Evolutionary conservation across 106 monocot genomes (phyloP).

Genomic region (Amphibolis antarctica): DNA sequence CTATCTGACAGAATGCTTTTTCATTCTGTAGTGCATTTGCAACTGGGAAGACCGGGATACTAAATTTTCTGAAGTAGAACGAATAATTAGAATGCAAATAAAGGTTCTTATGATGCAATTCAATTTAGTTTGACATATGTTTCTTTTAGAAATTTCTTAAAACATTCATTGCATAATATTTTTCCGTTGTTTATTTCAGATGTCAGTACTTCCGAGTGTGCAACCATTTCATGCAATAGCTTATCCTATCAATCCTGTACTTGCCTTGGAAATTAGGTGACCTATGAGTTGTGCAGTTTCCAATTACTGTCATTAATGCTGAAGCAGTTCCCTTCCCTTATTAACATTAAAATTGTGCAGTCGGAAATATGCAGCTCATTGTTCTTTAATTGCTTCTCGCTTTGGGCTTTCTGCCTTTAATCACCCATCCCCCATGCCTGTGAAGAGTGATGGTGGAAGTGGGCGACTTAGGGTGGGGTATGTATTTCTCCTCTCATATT

Average conservation of each 20-base stretch:
- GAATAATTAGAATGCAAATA: conserved; percentile 83
- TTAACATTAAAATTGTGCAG: conserved; percentile 18
- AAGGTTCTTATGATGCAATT: conserved; percentile 35
- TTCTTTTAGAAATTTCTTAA: background rate
- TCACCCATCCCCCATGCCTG: conserved; percentile 59
- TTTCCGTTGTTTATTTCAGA: conserved; percentile 25
- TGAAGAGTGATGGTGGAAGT: conserved; percentile 49
- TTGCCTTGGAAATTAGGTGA: conserved; percentile 93
- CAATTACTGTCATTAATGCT: background rate
- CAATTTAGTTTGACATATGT: background rate
- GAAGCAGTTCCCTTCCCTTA: background rate
- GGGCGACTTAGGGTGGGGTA: conserved; percentile 80
- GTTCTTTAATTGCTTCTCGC: conserved; percentile 79
- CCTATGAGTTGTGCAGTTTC: background rate
- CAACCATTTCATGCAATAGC: conserved; percentile 99
- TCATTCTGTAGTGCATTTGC: conserved; percentile 67
- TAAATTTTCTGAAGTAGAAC: conserved; percentile 80
- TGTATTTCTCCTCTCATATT: conserved; percentile 4
- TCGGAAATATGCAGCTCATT: conserved; percentile 88
- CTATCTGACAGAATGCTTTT: no score
- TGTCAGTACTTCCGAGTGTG: conserved; percentile 83
- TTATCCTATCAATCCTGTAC: conserved; percentile 82
- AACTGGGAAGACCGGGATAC: conserved; percentile 79
- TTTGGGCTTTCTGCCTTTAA: conserved; percentile 56
- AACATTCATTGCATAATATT: no score